Evolutionary conservation across 2,329 filamentous ascomycete species (phyloP).

Genomic region (Colletotrichum destructivum): DNA sequence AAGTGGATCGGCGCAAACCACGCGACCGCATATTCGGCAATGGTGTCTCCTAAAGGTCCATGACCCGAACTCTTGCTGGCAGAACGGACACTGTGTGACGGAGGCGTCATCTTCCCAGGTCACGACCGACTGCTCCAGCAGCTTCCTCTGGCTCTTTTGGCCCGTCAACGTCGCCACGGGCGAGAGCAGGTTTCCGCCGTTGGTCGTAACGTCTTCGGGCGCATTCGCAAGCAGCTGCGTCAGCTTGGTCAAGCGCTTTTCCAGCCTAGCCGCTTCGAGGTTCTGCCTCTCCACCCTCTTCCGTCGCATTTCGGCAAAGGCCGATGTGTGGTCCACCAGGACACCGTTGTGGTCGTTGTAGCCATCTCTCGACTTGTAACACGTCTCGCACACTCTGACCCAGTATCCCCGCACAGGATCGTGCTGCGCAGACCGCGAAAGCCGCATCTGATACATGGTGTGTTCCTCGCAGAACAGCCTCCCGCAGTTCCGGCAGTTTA

Average conservation of each 20-base stretch:
- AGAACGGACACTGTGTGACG: slow-evolving; percentile 90
- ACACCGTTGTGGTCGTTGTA: slow-evolving; percentile 91
- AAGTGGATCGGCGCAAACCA: slow-evolving; percentile 89
- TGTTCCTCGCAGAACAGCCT: slow-evolving; percentile 96
- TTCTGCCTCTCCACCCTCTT: slow-evolving; percentile 87
- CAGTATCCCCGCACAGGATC: slow-evolving; percentile 92
- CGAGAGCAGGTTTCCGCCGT: slow-evolving; percentile 69
- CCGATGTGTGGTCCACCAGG: slow-evolving; percentile 78
- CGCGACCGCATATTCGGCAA: slow-evolving; percentile 91
- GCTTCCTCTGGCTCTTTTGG: slow-evolving; percentile 82
- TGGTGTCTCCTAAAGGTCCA: slow-evolving; percentile 96
- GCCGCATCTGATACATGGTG: slow-evolving; percentile 99
- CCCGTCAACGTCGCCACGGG: slow-evolving; percentile 74
- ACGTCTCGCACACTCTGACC: slow-evolving; percentile 98
- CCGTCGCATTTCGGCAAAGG: slow-evolving; percentile 79
- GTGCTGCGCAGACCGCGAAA: slow-evolving; percentile 89
- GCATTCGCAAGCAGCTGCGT: slow-evolving; percentile 86
- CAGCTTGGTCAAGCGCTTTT: slow-evolving; percentile 92
- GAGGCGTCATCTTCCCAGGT: slow-evolving; percentile 93
- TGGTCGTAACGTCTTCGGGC: slow-evolving; percentile 74
- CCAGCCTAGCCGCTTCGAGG: slow-evolving; percentile 88
- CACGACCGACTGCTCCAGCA: slow-evolving; percentile 91
- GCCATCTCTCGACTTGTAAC: slow-evolving; percentile 95
- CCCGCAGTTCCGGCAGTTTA: slow-evolving; percentile 96
- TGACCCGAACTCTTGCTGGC: slow-evolving; percentile 93